phyloP scores from a whole-genome alignment of 106 monocot species.

The Allium fistulosum region DNA sequence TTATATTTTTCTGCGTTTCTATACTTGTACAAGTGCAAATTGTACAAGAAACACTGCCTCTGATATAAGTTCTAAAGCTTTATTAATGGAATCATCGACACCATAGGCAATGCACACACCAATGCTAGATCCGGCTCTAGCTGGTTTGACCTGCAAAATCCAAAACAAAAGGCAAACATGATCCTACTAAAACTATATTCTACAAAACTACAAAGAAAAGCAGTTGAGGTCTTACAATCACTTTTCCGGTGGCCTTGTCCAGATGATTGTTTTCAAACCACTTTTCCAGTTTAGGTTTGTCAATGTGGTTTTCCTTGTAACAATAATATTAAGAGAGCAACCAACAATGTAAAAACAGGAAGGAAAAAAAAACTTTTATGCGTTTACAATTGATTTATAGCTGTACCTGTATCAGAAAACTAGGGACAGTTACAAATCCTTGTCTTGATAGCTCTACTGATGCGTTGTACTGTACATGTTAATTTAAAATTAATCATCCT shows the following conservation, averaged over 20 bases:
- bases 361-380: neutral
- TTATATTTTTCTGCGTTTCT: neutral
- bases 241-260: slow-evolving; percentile 64
- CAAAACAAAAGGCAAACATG: slow-evolving; percentile 8
- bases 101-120: slow-evolving; percentile 83
- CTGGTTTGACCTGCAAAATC: slow-evolving; percentile 66
- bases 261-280: slow-evolving; percentile 65
- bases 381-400: neutral
- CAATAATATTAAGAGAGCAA: neutral
- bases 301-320: slow-evolving; percentile 24
- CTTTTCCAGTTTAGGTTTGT: slow-evolving; percentile 29
- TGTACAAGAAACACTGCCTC: slow-evolving; percentile 18
- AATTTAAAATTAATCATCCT: neutral
- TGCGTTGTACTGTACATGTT: slow-evolving; percentile 62
- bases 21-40: slow-evolving; percentile 1
- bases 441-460: slow-evolving; percentile 61
- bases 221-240: slow-evolving; percentile 42
- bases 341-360: no score
- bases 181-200: neutral
- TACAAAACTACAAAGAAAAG: slow-evolving; percentile 2
- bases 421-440: slow-evolving; percentile 76
- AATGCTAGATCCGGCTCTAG: slow-evolving; percentile 87
- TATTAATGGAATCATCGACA: slow-evolving; percentile 62
- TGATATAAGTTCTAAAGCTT: slow-evolving; percentile 60
- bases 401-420: slow-evolving; percentile 63